A percentile compares a stretch with the other conserved stretches of the same genome.
Conservation (phyloP, 2,329 filamentous ascomycete species). For the Penicillium sp. region DNA sequence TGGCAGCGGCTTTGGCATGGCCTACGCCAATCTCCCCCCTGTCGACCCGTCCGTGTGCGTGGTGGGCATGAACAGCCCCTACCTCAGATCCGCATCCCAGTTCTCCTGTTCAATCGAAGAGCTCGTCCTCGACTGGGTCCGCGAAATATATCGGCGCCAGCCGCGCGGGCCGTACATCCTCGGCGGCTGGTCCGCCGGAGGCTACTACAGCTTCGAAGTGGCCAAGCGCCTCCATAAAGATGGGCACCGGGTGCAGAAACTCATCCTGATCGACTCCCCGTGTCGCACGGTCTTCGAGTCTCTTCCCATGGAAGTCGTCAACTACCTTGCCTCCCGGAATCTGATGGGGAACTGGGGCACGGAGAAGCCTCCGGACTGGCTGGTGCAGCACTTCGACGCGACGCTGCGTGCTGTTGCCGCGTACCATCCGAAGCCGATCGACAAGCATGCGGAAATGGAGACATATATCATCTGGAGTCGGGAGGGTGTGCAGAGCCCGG, state of each 20-base stretch:
- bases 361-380: not conserved
- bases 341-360: not conserved
- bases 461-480: not conserved
- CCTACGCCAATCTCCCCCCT: constrained; percentile 1
- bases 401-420: not conserved
- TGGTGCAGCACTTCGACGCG: not conserved
- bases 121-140: constrained; percentile 25
- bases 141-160: constrained; percentile 39
- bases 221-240: constrained; percentile 55
- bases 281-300: too few relatives aligned
- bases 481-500: not conserved
- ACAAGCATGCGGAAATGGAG: too few relatives aligned
- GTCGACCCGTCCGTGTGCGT: not conserved
- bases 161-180: constrained; percentile 55
- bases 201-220: constrained; percentile 65
- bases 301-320: not conserved
- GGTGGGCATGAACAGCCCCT: constrained; percentile 22
- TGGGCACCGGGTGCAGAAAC: constrained; percentile 53
- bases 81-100: not conserved
- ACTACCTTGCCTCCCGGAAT: not conserved
- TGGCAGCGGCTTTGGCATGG: not conserved
- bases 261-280: constrained; percentile 61
- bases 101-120: constrained; percentile 22
- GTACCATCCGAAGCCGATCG: too few relatives aligned
- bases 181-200: constrained; percentile 67